These are phyloP conservation scores for Nakazawaea peltata DNA, from an alignment of 805 yeast species.

Conservation along the genomic window DNA sequence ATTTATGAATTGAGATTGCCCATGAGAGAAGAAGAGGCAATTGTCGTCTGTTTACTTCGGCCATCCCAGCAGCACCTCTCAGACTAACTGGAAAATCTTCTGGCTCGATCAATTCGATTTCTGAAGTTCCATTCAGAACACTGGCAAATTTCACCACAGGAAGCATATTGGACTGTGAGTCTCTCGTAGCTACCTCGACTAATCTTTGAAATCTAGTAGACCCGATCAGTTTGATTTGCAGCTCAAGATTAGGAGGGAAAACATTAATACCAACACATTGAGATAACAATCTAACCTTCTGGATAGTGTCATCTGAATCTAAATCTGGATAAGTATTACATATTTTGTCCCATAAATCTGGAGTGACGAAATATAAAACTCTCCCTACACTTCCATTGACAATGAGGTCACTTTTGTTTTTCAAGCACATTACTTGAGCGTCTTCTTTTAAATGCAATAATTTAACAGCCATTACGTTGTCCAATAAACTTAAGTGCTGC, in stretches of 20 bases:
- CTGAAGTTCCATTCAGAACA: constrained; percentile 20
- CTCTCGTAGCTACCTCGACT: constrained; percentile 18
- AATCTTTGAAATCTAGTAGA: constrained; percentile 14
- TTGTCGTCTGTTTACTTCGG: constrained; percentile 40
- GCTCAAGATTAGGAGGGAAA: constrained; percentile 14
- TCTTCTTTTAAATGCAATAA: constrained; percentile 61
- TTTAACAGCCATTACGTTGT: constrained; percentile 67
- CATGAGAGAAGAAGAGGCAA: constrained; percentile 68
- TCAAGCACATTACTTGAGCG: constrained; percentile 92
- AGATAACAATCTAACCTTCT: constrained; percentile 11
- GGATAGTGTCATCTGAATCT: constrained; percentile 16
- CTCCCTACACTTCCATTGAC: constrained; percentile 92
- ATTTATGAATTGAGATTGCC: constrained; percentile 80
- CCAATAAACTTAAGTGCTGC: constrained; percentile 24
- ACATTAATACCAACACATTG: constrained; percentile 10
- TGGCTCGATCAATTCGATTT: constrained; percentile 21
- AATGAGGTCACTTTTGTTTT: constrained; percentile 64
- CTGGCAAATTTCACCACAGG: constrained; percentile 43
- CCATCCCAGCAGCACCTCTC: constrained; percentile 12
- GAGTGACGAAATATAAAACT: constrained; percentile 45
- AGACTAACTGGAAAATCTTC: constrained; percentile 28
- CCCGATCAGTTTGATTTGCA: constrained; percentile 10
- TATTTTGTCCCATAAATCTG: constrained; percentile 18
- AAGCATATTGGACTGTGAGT: constrained; percentile 15
- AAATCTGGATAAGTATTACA: constrained; percentile 17